Evolutionary conservation across 441 rosid species (phyloP).

Genomic region (Populus hybrid): DNA sequence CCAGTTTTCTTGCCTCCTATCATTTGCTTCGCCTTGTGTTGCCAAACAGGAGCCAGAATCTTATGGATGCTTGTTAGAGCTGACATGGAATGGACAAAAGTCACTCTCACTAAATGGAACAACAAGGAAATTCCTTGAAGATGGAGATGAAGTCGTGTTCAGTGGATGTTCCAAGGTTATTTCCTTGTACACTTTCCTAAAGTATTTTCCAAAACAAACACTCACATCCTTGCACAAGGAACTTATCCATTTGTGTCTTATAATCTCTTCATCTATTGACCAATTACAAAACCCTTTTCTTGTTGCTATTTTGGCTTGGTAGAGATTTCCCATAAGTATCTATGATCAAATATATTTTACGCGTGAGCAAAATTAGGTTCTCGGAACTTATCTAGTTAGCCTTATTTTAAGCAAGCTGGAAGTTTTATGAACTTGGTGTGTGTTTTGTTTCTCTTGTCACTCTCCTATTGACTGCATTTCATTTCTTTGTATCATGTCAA

Average conservation of each 20-base stretch:
- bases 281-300: not conserved
- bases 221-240: not conserved
- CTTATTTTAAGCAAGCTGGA: not conserved
- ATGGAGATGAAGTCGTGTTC: conserved; percentile 83
- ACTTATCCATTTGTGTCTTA: not conserved
- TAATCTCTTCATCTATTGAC: not conserved
- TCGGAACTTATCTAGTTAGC: not conserved
- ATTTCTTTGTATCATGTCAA: not conserved
- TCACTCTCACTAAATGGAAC: conserved; percentile 57
- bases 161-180: conserved; percentile 75
- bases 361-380: not conserved
- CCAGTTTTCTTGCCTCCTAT: not conserved
- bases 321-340: too few species aligned
- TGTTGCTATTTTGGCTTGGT: not conserved
- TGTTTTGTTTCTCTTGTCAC: not conserved
- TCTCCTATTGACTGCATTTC: not conserved
- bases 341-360: too few species aligned
- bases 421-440: not conserved
- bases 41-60: conserved; percentile 75
- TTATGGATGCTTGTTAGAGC: conserved; percentile 82
- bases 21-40: not conserved
- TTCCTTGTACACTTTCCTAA: conserved; percentile 2
- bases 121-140: conserved; percentile 70
- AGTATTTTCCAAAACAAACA: not conserved
- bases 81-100: conserved; percentile 89